Evolutionary conservation across 495 filamentous ascomycete genomes (phyloP).

Genomic region (Aspergillus sparsus): DNA sequence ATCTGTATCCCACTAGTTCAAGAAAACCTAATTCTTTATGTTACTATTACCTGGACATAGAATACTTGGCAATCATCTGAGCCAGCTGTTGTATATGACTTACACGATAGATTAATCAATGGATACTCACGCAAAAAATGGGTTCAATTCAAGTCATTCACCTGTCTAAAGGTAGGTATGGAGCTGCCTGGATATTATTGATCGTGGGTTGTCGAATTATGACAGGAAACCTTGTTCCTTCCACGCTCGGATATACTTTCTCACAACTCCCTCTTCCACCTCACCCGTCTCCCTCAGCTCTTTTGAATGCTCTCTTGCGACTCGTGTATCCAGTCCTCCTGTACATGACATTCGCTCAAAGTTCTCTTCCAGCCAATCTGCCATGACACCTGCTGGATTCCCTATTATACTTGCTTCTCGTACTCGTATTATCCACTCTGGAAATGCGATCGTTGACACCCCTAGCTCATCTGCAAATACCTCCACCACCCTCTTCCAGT

Average conservation of each 20-base stretch:
- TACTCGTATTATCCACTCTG: slow-evolving; percentile 51
- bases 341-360: slow-evolving; percentile 57
- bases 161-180: too few relatives aligned
- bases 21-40: too few relatives aligned
- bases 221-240: slow-evolving; percentile 5
- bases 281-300: slow-evolving; percentile 10
- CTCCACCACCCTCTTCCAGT: slow-evolving; percentile 45
- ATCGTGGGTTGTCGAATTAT: neutral
- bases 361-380: slow-evolving; percentile 53
- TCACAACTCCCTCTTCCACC: slow-evolving; percentile 5
- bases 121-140: neutral
- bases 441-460: slow-evolving; percentile 44
- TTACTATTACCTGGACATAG: too few relatives aligned
- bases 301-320: slow-evolving; percentile 3
- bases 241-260: slow-evolving; percentile 9
- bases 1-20: too few relatives aligned
- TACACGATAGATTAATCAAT: too few relatives aligned
- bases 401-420: slow-evolving; percentile 30
- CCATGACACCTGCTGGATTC: slow-evolving; percentile 49
- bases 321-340: slow-evolving; percentile 27
- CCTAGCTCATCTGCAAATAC: slow-evolving; percentile 45
- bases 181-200: too few relatives aligned
- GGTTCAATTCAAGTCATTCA: too few relatives aligned
- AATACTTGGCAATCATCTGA: too few relatives aligned
- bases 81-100: too few relatives aligned